Evolutionary conservation across 257 asterid species (phyloP), one percentile per base, ranked within the genome.

Genomic region (Plantago elongata): DNA sequence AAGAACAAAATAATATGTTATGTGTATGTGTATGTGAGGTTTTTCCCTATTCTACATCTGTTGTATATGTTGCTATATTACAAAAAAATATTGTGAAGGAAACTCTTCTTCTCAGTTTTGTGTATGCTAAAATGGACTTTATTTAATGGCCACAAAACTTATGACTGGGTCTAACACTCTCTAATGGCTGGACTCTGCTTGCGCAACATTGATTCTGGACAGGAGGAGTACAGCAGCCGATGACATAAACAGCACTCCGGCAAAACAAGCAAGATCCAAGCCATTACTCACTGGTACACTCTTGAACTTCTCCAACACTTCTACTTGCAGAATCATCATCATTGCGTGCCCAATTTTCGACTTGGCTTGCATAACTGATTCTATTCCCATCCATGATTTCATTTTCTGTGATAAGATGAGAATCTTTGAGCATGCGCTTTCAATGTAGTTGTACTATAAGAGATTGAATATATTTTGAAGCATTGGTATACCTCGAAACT

Each of bases 261-360:
- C 95, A 10, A 87, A 87, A 68, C 82, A 90, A 16, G 94, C 95
- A 40, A 90, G 94, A 74, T 90, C 97, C 17, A 76, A 18, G 11
- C 87, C 82, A 50, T 69, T 83, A 27, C 66, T 77, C 59, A 85
- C 67, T 11, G 89, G 84, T 54, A 85, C 57, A 44, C 70, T 83
- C 71, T 84, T 83, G 79, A 80, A 79, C 69, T 90, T 90, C 47
- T 83, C 95, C 72, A 90, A 38, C 57, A 90, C 90, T 68, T 87
- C 91, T 11, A 83, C 95, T 81, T 81, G 97, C 58, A 90, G 95
- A 61, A 83, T 75, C 91, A 85, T 78, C 42, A 85, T 72, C 47
- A 90, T 69, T 6, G 95, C 90, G 1, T 85, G 93, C 59, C 97
- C 97, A 54, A 87, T 85, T 74, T 79, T 88, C 54, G 91, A 76